Percentiles rank a stretch among this genome's conserved stretches.
Conservation (phyloP, 129 eudicot genomes). For the Dittrichia graveolens region DNA sequence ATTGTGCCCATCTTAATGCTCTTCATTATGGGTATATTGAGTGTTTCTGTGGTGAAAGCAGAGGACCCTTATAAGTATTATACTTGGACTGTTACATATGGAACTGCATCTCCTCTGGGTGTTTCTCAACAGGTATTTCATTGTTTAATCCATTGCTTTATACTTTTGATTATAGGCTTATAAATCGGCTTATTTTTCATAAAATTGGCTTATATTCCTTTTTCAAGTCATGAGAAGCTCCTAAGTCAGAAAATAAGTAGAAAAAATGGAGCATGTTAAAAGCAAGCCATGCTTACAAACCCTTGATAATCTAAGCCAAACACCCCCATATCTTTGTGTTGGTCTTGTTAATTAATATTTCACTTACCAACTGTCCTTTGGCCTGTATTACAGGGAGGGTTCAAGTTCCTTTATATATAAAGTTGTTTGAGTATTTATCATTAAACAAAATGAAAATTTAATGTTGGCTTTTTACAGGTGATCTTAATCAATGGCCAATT, state of each 20-base stretch:
- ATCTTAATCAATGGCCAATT: conserved; percentile 95
- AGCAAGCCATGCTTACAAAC: too few relatives aligned
- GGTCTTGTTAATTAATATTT: conserved; percentile 13
- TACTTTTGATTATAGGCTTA: neutral
- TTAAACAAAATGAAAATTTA: too few relatives aligned
- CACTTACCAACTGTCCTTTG: neutral
- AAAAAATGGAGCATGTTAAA: too few relatives aligned
- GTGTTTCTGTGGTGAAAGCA: conserved; percentile 55
- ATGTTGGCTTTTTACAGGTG: conserved; percentile 49
- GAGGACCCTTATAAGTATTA: conserved; percentile 82
- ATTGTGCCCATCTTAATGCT: conserved; percentile 35
- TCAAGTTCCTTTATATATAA: too few relatives aligned
- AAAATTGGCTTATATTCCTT: too few relatives aligned
- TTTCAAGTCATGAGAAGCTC: too few relatives aligned
- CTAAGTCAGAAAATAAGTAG: too few relatives aligned
- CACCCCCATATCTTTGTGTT: neutral
- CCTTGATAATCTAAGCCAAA: too few relatives aligned
- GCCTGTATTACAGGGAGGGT: too few relatives aligned
- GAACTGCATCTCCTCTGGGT: conserved; percentile 91
- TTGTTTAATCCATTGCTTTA: neutral
- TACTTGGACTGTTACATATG: conserved; percentile 96
- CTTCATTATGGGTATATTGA: conserved; percentile 46
- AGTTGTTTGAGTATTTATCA: too few relatives aligned
- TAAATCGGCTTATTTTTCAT: neutral
- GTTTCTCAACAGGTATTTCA: conserved; percentile 77